Conservation (phyloP, 306 rosid genomes). For the Cucurbita pepo region DNA sequence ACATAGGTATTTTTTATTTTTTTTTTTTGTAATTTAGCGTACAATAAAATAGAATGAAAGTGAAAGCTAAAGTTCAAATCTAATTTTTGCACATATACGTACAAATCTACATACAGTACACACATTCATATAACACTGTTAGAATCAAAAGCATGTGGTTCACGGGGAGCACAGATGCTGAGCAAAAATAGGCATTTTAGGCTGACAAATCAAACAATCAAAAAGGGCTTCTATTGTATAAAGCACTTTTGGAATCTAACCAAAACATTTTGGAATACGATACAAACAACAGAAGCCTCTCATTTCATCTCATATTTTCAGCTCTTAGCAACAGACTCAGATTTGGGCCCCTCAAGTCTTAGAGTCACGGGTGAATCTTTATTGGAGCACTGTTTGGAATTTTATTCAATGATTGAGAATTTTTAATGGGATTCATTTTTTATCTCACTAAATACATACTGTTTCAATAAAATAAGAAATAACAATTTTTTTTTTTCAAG, state of each 20-base stretch:
- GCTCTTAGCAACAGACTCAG: neutral
- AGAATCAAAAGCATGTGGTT: neutral
- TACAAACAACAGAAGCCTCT: neutral
- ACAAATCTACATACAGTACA: no score
- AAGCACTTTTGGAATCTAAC: neutral
- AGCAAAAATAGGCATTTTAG: neutral
- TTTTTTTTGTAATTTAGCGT: no score
- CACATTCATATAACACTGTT: no score
- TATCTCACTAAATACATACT: neutral
- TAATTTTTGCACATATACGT: no score
- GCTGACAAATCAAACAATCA: neutral
- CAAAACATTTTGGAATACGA: neutral
- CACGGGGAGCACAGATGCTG: slow-evolving; percentile 4
- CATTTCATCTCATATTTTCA: neutral
- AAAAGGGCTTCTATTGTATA: neutral
- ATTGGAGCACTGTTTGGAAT: neutral
- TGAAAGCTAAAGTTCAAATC: no score
- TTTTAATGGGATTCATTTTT: neutral
- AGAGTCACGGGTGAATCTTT: slow-evolving; percentile 1
- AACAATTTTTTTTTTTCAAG: no score
- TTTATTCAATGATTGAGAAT: neutral
- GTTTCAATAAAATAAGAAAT: neutral
- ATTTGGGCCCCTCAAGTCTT: neutral
- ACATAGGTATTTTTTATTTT: no score
- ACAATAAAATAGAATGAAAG: no score